Evolutionary conservation across 164 flowering plant species (phyloP), one percentile per base, ranked within the genome.

Genomic region (Sextonia rubra): DNA sequence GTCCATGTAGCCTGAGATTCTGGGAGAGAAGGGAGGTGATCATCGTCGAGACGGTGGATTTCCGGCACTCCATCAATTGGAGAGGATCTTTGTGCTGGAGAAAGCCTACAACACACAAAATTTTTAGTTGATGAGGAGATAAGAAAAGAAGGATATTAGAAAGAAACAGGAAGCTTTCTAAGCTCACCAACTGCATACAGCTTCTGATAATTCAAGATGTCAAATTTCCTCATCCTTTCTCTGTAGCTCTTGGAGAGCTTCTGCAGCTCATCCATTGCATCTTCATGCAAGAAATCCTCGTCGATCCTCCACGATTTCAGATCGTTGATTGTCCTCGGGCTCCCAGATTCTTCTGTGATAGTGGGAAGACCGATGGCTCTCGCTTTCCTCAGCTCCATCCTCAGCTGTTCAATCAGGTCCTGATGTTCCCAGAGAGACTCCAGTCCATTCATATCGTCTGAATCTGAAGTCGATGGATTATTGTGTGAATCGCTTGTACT

Each of bases 291-390:
- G 74, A 85, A 79, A 80, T 83, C 89, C 60, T 96, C 97, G 3
- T 91, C 93, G n/a, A 92, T 85, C 81, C 87, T 91, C 97, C 98
- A 96, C 2, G 97, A 97, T 81, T 88, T 89, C 76, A 91, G 80
- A 74, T 93, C 97, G 3, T 63, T 94, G 77, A 79, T 80, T 24
- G 87, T 78, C 80, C 86, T 96, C 1, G 97, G 91, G 22, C 82
- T 85, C 71, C 92, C 97, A 0, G 86, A 83, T 67, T 96, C 97
- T 77, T 96, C 99, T 3, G 89, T 47, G 23, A 96, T 96, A 3
- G 98, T 96, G 0, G 98, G 97, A 29, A 96, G 84, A 7, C 98
- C 95, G 12, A 84, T 86, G 7, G 91, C 91, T 77, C 84, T 89
- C 6, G 83, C 98, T 76, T 91, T 93, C 62, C 74, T 90, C 68